Conservation (phyloP, 108 stramenopile species). For the Fistulifera pelliculosa region DNA sequence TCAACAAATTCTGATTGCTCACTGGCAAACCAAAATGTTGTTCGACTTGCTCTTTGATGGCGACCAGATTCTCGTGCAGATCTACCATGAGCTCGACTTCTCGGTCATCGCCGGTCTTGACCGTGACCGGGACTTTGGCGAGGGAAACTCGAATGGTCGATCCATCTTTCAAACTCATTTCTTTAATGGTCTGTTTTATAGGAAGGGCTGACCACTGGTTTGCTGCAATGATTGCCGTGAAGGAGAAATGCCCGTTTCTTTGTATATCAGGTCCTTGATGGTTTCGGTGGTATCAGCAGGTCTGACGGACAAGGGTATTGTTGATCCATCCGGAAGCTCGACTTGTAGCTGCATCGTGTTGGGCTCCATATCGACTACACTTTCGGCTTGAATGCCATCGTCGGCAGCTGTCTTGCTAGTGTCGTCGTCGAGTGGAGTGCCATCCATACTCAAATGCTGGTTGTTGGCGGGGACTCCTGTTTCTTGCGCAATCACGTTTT, state of each 20-base stretch:
- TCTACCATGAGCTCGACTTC: constrained; percentile 13
- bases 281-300: constrained; percentile 7
- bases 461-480: constrained; percentile 10
- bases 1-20: constrained; percentile 10
- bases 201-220: constrained; percentile 1
- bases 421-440: constrained; percentile 11
- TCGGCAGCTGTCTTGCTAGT: constrained; percentile 12
- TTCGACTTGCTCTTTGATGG: constrained; percentile 15
- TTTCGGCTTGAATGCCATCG: constrained; percentile 12
- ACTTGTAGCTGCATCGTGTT: constrained; percentile 6
- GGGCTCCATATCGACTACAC: constrained; percentile 13
- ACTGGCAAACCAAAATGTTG: constrained; percentile 12
- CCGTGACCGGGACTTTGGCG: constrained; percentile 17
- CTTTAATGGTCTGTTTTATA: constrained; percentile 3
- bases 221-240: constrained; percentile 12
- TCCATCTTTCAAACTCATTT: constrained; percentile 14
- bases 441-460: constrained; percentile 14
- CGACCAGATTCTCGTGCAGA: constrained; percentile 9
- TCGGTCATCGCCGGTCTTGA: constrained; percentile 14
- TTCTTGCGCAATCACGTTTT: constrained; percentile 10
- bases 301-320: neutral
- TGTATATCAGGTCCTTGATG: constrained; percentile 14
- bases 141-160: constrained; percentile 9
- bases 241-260: constrained; percentile 9
- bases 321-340: constrained; percentile 14